Conservation (phyloP, 129 eudicot species). For the Dittrichia graveolens region DNA sequence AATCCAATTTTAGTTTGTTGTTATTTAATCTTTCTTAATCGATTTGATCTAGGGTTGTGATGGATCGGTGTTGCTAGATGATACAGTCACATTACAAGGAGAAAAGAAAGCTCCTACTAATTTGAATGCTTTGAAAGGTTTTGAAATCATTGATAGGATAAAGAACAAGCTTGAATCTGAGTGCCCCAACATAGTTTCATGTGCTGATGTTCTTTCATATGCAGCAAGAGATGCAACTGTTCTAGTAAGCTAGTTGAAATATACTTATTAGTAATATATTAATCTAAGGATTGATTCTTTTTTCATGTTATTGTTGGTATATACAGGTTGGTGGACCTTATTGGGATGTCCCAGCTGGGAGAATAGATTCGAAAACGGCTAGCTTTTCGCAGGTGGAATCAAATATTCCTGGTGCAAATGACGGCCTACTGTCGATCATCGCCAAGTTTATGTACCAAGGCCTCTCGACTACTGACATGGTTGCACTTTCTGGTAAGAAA, state of each 20-base stretch:
- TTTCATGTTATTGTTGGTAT: neutral
- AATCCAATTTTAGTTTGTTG: neutral
- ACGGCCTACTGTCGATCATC: slow-evolving; percentile 65
- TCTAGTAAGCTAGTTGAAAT: slow-evolving; percentile 48
- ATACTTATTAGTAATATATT: neutral
- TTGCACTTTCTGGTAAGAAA: slow-evolving; percentile 87
- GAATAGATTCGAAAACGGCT: slow-evolving; percentile 85
- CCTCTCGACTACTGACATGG: slow-evolving; percentile 90
- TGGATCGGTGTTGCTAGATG: slow-evolving; percentile 91
- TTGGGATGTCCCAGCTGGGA: slow-evolving; percentile 87
- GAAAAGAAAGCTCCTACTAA: slow-evolving; percentile 84
- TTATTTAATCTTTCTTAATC: neutral
- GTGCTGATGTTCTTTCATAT: slow-evolving; percentile 88
- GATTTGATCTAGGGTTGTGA: slow-evolving; percentile 76
- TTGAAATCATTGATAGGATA: slow-evolving; percentile 75
- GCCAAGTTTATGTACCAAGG: slow-evolving; percentile 79
- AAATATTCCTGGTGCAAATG: slow-evolving; percentile 72
- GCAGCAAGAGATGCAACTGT: slow-evolving; percentile 95
- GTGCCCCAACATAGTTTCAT: slow-evolving; percentile 86
- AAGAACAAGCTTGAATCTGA: slow-evolving; percentile 93
- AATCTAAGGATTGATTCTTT: neutral
- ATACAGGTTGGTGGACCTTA: slow-evolving; percentile 97
- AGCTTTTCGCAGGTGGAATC: slow-evolving; percentile 50
- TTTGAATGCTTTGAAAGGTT: slow-evolving; percentile 72
- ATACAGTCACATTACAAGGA: slow-evolving; percentile 69